Evolutionary conservation across 768 basidiomycete genomes (phyloP).

Genomic region (Tulasnella sp.): DNA sequence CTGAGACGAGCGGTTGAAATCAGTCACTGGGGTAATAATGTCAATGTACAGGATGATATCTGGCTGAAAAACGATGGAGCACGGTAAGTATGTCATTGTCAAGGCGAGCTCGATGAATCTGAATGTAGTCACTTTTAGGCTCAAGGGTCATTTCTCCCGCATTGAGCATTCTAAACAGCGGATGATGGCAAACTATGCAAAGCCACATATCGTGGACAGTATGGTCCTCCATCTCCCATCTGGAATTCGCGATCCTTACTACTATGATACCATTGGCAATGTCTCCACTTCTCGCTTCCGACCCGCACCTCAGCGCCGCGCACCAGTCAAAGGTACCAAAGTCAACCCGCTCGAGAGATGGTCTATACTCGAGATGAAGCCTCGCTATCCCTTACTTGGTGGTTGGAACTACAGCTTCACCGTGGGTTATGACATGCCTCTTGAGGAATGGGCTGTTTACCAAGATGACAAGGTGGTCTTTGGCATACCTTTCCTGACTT

Average conservation of each 20-base stretch:
- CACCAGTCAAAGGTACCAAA: not conserved
- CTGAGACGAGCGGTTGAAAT: constrained; percentile 74
- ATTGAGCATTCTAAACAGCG: constrained; percentile 64
- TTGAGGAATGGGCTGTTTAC: constrained; percentile 56
- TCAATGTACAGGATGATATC: constrained; percentile 86
- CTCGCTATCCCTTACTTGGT: constrained; percentile 85
- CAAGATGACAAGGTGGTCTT: constrained; percentile 56
- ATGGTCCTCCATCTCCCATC: constrained; percentile 72
- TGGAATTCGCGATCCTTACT: constrained; percentile 72
- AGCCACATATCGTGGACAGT: constrained; percentile 57
- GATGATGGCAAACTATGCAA: constrained; percentile 46
- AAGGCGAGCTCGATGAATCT: constrained; percentile 1
- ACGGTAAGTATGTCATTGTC: constrained; percentile 54
- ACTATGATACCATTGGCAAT: constrained; percentile 86
- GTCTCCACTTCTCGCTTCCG: constrained; percentile 89
- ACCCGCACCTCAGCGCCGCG: constrained; percentile 41
- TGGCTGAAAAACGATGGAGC: constrained; percentile 83
- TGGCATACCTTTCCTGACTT: constrained; percentile 78
- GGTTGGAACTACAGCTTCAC: constrained; percentile 98
- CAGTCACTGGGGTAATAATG: constrained; percentile 92
- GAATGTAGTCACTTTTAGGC: constrained; percentile 32
- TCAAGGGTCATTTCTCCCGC: constrained; percentile 95
- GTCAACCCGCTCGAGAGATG: constrained; percentile 20
- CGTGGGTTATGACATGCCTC: constrained; percentile 83
- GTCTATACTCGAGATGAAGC: constrained; percentile 68